A percentile compares a stretch with the other conserved stretches of the same genome.
phyloP scores from a whole-genome alignment of 202 grass and related monocot species.

The Cymbopogon flexuosus region DNA sequence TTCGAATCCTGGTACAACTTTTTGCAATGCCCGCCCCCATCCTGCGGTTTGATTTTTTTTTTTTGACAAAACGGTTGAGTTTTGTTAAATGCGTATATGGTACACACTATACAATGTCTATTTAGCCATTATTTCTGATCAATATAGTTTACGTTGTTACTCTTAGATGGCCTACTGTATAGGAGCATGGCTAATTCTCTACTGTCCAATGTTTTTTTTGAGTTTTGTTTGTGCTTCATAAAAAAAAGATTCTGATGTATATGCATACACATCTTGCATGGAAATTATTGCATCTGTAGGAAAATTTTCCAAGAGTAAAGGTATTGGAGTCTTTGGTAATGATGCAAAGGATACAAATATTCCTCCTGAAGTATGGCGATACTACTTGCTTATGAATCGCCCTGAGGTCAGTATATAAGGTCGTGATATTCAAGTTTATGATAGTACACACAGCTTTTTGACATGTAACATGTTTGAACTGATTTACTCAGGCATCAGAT shows the following conservation, averaged over 20 bases:
- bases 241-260: neutral
- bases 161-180: neutral
- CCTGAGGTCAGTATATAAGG: slow-evolving; percentile 59
- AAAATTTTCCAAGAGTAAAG: slow-evolving; percentile 86
- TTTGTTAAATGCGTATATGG: neutral
- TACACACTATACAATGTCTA: neutral
- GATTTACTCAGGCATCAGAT: slow-evolving; percentile 63
- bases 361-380: slow-evolving; percentile 89
- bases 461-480: slow-evolving; percentile 25
- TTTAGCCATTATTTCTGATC: neutral
- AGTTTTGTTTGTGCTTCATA: neutral
- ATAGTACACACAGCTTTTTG: neutral
- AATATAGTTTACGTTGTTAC: neutral
- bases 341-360: slow-evolving; percentile 83
- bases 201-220: neutral
- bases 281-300: slow-evolving; percentile 36
- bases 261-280: slow-evolving; percentile 5
- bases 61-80: no score
- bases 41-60: no score
- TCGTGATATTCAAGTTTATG: slow-evolving; percentile 22
- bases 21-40: neutral
- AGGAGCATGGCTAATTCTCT: neutral
- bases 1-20: neutral
- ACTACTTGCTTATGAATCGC: slow-evolving; percentile 89
- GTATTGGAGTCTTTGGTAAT: slow-evolving; percentile 93